These are phyloP conservation scores for Microbotryum saponariae DNA, from an alignment of 1,284 basidiomycete genomes.

Conservation along the genomic window DNA sequence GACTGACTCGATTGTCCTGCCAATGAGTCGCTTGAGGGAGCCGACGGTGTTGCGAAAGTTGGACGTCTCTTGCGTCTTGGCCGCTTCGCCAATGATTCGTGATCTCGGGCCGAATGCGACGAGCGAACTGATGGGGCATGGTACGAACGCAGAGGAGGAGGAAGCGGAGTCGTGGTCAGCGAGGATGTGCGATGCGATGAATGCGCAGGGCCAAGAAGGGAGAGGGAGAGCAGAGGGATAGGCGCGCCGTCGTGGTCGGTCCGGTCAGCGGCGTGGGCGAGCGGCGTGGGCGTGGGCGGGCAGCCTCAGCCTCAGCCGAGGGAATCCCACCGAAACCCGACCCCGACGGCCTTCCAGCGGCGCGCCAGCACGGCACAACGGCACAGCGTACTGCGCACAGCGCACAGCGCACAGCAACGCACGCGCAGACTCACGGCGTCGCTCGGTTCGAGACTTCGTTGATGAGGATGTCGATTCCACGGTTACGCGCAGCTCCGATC, in stretches of 20 bases:
- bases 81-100: slow-evolving; percentile 79
- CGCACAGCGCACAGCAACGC: not conserved
- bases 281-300: too few relatives aligned
- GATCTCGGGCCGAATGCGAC: slow-evolving; percentile 84
- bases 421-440: slow-evolving; percentile 61
- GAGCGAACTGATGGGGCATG: slow-evolving; percentile 56
- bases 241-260: not conserved
- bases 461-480: slow-evolving; percentile 41
- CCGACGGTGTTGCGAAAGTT: slow-evolving; percentile 95
- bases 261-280: not conserved
- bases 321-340: not conserved
- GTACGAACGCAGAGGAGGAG: not conserved
- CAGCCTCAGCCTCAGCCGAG: not conserved
- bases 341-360: not conserved
- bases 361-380: too few relatives aligned
- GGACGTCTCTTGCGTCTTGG: slow-evolving; percentile 94
- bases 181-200: not conserved
- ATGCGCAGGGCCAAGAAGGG: not conserved
- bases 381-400: too few relatives aligned
- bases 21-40: slow-evolving; percentile 77
- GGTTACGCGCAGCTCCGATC: slow-evolving; percentile 38
- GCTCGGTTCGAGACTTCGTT: slow-evolving; percentile 93
- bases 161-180: too few relatives aligned
- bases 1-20: slow-evolving; percentile 52
- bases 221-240: too few relatives aligned